phyloP scores from a whole-genome alignment of 2,329 filamentous ascomycete species.

The Nigrospora osmanthi region DNA sequence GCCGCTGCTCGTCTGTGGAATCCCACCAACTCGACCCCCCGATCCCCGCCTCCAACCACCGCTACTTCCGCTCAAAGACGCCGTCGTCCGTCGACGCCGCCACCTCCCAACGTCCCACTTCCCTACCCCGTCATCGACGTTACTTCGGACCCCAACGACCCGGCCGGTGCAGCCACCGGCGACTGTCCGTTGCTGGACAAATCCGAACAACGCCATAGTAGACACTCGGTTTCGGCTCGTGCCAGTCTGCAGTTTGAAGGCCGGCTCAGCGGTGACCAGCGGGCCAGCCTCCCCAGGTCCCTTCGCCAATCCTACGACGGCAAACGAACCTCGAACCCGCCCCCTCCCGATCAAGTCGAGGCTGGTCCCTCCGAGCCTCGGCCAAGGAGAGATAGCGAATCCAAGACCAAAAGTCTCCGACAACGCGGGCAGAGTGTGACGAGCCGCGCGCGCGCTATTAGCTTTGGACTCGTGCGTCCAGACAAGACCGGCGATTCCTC shows the following conservation, averaged over 20 bases:
- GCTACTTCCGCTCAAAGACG: constrained; percentile 18
- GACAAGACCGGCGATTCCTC: constrained; percentile 10
- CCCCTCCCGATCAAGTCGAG: constrained; percentile 11
- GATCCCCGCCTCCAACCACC: constrained; percentile 16
- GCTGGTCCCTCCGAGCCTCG: constrained; percentile 15
- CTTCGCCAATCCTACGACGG: constrained; percentile 47
- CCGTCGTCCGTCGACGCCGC: constrained; percentile 45
- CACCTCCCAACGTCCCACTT: constrained; percentile 43
- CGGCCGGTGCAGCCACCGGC: constrained; percentile 29
- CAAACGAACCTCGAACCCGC: constrained; percentile 28
- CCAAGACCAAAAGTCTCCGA: constrained; percentile 12
- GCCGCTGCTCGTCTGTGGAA: constrained; percentile 50
- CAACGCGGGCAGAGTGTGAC: constrained; percentile 21
- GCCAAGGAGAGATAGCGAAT: constrained; percentile 9
- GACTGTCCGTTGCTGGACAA: constrained; percentile 45
- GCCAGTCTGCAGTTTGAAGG: constrained; percentile 45
- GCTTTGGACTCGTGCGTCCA: constrained; percentile 19
- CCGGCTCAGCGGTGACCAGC: constrained; percentile 34
- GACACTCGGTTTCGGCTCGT: constrained; percentile 32
- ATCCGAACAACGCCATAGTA: constrained; percentile 39
- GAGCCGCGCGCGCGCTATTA: constrained; percentile 16
- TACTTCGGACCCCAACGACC: constrained; percentile 26
- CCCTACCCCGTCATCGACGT: constrained; percentile 33
- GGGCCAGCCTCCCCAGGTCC: constrained; percentile 45
- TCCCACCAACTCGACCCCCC: constrained; percentile 51